Evolutionary conservation across 2,329 filamentous ascomycete species (phyloP).

Genomic region (Sordariomycetes sp.): DNA sequence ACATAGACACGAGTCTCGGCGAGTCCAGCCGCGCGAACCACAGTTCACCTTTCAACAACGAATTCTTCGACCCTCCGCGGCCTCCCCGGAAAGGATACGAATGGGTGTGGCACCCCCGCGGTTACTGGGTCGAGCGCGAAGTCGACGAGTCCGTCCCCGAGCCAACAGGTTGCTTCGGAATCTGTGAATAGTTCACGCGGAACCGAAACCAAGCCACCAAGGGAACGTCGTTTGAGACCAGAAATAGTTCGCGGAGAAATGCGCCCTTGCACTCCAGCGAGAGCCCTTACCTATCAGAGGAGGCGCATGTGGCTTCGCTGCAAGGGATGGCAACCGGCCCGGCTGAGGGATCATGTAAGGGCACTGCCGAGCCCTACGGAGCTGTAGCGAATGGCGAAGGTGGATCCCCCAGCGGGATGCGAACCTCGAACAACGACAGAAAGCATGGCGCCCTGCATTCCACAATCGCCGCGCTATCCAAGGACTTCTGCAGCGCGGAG

Average conservation of each 20-base stretch:
- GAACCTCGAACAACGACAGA: neutral
- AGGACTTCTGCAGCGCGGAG: neutral
- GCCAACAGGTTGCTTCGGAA: neutral
- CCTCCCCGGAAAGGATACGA: neutral
- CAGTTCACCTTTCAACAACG: neutral
- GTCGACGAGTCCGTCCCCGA: neutral
- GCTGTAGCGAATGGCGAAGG: neutral
- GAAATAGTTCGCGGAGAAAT: neutral
- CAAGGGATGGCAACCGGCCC: neutral
- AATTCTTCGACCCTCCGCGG: neutral
- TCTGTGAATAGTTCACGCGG: neutral
- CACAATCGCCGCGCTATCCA: neutral
- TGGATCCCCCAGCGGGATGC: neutral
- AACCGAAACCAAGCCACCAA: neutral
- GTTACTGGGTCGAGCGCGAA: neutral
- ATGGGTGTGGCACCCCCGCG: neutral
- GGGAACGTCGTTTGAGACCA: neutral
- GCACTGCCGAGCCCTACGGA: neutral
- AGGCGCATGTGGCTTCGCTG: constrained; percentile 1
- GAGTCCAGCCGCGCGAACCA: neutral
- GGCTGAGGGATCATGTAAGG: neutral
- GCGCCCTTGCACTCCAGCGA: neutral
- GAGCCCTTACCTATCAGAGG: constrained; percentile 2
- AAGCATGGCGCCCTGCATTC: neutral
- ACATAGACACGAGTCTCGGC: neutral